A percentile compares a stretch with the other conserved stretches of the same genome.
Conservation (phyloP, 2,329 filamentous ascomycete genomes). For the Coniella lustricola region DNA sequence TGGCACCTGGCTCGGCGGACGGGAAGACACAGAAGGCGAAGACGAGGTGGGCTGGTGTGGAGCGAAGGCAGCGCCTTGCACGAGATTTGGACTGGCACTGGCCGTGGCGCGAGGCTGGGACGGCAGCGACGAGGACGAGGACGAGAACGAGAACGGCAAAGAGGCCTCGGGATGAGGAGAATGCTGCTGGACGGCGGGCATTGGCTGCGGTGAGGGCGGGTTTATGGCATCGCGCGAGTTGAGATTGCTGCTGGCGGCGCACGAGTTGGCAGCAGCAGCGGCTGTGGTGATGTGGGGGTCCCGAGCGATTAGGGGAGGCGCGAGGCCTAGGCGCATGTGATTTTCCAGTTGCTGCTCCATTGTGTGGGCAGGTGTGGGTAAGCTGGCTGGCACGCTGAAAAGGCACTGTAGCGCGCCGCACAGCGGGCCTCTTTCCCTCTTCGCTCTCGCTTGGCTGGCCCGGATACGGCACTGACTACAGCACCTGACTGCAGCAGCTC, state of each 20-base stretch:
- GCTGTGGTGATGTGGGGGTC: background rate
- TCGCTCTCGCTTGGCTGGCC: background rate
- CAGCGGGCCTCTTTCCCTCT: background rate
- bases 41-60: constrained; percentile 6
- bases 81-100: constrained; percentile 5
- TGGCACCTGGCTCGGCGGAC: constrained; percentile 20
- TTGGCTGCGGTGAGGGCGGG: constrained; percentile 13
- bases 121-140: constrained; percentile 18
- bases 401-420: background rate
- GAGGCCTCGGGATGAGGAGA: constrained; percentile 6
- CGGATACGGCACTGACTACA: background rate
- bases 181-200: constrained; percentile 17
- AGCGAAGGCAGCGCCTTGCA: constrained; percentile 5
- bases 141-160: background rate
- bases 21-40: constrained; percentile 19
- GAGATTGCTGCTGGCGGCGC: background rate
- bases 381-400: no score
- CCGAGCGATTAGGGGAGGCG: constrained; percentile 20
- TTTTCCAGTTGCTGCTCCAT: constrained; percentile 27
- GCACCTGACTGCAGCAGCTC: no score
- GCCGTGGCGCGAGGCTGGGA: constrained; percentile 13
- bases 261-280: no score
- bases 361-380: no score
- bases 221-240: background rate
- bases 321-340: constrained; percentile 35